These are phyloP conservation scores for Xylariaceae sp. DNA, from an alignment of 2,329 filamentous ascomycete species.

Conservation along the genomic window DNA sequence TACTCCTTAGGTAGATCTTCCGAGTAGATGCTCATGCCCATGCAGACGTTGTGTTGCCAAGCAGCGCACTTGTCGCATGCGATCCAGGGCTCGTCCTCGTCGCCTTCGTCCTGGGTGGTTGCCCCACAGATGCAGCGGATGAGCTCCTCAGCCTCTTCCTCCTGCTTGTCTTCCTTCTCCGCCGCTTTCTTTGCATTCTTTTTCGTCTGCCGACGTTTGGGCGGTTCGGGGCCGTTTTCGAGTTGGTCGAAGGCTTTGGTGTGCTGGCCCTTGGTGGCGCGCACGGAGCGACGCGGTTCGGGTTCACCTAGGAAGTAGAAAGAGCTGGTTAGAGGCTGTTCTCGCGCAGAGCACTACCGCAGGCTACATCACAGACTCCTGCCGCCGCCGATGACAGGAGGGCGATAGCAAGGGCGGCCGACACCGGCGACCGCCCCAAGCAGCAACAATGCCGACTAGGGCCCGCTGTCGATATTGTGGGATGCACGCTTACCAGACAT, in stretches of 20 bases:
- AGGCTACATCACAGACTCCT: too few relatives aligned
- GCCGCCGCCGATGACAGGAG: too few relatives aligned
- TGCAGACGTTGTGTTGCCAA: constrained; percentile 97
- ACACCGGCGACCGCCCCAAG: too few relatives aligned
- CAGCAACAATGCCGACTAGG: too few relatives aligned
- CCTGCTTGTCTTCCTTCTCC: constrained; percentile 46
- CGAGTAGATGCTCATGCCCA: constrained; percentile 72
- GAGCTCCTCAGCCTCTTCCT: constrained; percentile 57
- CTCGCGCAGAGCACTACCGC: too few relatives aligned
- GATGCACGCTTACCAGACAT: too few relatives aligned
- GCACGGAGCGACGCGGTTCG: constrained; percentile 87
- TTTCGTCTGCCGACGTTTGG: constrained; percentile 42
- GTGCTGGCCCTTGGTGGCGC: constrained; percentile 94
- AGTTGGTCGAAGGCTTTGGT: constrained; percentile 77
- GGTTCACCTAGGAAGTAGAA: constrained; percentile 33
- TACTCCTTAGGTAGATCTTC: constrained; percentile 78
- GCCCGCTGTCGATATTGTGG: too few relatives aligned
- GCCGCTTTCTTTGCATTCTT: constrained; percentile 49
- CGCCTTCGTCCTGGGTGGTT: constrained; percentile 74
- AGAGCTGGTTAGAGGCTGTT: constrained; percentile 17
- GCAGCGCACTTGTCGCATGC: constrained; percentile 86
- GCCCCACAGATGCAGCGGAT: constrained; percentile 93
- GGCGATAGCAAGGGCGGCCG: too few relatives aligned
- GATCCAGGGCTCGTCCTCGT: constrained; percentile 84
- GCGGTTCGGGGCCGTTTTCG: constrained; percentile 47